Base-by-base conservation (phyloP, 768 basidiomycete species). In the Rhodotorula babjevae region DNA sequence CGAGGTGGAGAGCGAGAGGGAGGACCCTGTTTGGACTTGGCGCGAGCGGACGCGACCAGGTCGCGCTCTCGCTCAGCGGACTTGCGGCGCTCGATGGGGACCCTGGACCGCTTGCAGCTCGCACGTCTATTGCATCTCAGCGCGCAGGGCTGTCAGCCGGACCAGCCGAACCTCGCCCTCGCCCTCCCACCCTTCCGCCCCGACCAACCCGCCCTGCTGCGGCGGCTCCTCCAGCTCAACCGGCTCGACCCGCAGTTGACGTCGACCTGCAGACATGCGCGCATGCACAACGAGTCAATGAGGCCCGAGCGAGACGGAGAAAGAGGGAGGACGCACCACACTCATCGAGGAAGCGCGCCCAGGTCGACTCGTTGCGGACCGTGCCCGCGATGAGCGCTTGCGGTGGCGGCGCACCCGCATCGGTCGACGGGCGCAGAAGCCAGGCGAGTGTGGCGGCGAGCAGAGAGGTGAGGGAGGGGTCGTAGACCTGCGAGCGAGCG, bases 301-400 rank as follows among this genome's bases (percentile, higher is more conserved):
- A 29, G 52, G 21, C 29, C 21, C 21, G 52, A 6, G 19, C 10
- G 25, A n/a, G 18, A 25, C 36, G 23, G 18, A 12, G 16, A 57
- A 29, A 15, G 19, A 18, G 12, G 12, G 21, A 0, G 19, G 47
- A 50, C 69, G 59, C 18, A 74, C 73, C 65, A 62, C 69, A 74
- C 31, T 63, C 56, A 3, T 0, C 0, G 4, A 75, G 65, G 47
- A 75, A 75, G 2, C 50, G 29, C 18, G 49, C 67, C 69, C 69
- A 75, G 2, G 74, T 75, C 42, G 64, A 52, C 25, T 60, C 55
- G 67, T 71, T 71, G 9, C 74, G 63, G 23, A 75, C 65, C 10
- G 74, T 75, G 21, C 70, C 74, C 2, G 74, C 74, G 44, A 75
- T 67, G 50, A 69, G 63, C 2, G 74, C 74, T 57, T 68, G 42